A percentile compares a stretch with the other conserved stretches of the same genome.
Conservation (phyloP, 2,329 filamentous ascomycete genomes). For the Fusarium domesticum region DNA sequence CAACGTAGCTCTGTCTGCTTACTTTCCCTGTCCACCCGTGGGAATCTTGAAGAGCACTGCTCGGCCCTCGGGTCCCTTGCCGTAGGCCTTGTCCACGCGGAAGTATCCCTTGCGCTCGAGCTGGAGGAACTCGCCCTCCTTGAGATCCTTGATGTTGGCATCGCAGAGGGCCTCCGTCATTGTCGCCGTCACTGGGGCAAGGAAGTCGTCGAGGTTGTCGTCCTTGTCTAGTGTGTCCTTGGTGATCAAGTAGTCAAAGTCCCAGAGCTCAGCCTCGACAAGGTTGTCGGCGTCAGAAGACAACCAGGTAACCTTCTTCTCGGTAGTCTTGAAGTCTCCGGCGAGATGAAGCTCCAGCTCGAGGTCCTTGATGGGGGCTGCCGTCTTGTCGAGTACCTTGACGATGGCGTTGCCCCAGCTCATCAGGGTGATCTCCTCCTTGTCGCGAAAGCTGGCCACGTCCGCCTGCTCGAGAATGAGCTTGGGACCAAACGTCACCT, state of each 20-base stretch:
- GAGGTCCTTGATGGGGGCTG: slow-evolving; percentile 61
- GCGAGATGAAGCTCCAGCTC: slow-evolving; percentile 85
- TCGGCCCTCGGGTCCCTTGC: slow-evolving; percentile 49
- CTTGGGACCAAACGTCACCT: slow-evolving; percentile 72
- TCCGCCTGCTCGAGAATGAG: slow-evolving; percentile 86
- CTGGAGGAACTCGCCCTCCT: slow-evolving; percentile 89
- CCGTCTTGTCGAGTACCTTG: slow-evolving; percentile 57
- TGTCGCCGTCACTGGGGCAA: slow-evolving; percentile 73
- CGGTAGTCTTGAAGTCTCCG: slow-evolving; percentile 90
- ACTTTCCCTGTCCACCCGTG: slow-evolving; percentile 46
- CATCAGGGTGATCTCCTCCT: slow-evolving; percentile 95
- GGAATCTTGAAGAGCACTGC: slow-evolving; percentile 58
- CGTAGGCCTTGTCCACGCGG: slow-evolving; percentile 68
- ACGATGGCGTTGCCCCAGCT: slow-evolving; percentile 91
- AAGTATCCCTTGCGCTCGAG: slow-evolving; percentile 93
- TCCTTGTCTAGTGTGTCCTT: slow-evolving; percentile 93
- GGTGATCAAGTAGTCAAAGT: slow-evolving; percentile 92
- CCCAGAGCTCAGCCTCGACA: slow-evolving; percentile 79
- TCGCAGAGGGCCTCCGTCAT: slow-evolving; percentile 76
- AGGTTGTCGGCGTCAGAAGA: slow-evolving; percentile 72
- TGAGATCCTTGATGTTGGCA: slow-evolving; percentile 72
- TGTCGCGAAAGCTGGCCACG: slow-evolving; percentile 72
- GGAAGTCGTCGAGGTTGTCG: slow-evolving; percentile 77
- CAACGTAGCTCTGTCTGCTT: slow-evolving; percentile 2
- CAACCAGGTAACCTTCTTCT: slow-evolving; percentile 97